These are phyloP conservation scores for Ophiostoma pallidulum DNA, from an alignment of 2,329 filamentous ascomycete genomes.

Conservation along the genomic window DNA sequence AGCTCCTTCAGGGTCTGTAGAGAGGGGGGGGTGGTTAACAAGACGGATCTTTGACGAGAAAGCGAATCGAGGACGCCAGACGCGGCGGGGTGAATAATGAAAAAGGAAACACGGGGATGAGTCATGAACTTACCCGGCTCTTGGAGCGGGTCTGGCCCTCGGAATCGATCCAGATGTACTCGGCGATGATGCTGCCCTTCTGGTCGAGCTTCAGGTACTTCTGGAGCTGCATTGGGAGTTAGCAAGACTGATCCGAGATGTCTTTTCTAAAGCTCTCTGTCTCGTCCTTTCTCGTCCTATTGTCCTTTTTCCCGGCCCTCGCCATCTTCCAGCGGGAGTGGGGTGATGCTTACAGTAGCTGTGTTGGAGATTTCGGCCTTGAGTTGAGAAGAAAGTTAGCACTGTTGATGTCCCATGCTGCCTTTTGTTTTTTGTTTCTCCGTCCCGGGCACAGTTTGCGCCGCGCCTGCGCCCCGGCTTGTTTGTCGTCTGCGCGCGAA, in stretches of 20 bases:
- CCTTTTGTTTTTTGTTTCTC: no score
- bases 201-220: slow-evolving; percentile 91
- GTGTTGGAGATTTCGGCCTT: slow-evolving; percentile 9
- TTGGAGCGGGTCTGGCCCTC: slow-evolving; percentile 81
- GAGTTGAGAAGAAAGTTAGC: not conserved
- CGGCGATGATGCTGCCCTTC: slow-evolving; percentile 74
- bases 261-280: not conserved
- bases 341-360: slow-evolving; percentile 8
- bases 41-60: no score
- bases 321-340: not conserved
- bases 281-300: slow-evolving; percentile 1
- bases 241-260: no score
- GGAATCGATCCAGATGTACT: slow-evolving; percentile 68
- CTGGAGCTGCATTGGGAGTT: slow-evolving; percentile 53
- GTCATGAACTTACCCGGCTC: slow-evolving; percentile 64
- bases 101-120: slow-evolving; percentile 10
- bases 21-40: no score
- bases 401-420: no score
- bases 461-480: no score
- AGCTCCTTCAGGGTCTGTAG: slow-evolving; percentile 19
- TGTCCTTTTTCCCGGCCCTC: not conserved
- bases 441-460: not conserved
- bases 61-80: no score
- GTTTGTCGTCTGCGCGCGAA: no score
- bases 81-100: slow-evolving; percentile 1